Evolutionary conservation across 805 yeast genomes (phyloP).

Genomic region (Teunomyces barrocoloradensis): DNA sequence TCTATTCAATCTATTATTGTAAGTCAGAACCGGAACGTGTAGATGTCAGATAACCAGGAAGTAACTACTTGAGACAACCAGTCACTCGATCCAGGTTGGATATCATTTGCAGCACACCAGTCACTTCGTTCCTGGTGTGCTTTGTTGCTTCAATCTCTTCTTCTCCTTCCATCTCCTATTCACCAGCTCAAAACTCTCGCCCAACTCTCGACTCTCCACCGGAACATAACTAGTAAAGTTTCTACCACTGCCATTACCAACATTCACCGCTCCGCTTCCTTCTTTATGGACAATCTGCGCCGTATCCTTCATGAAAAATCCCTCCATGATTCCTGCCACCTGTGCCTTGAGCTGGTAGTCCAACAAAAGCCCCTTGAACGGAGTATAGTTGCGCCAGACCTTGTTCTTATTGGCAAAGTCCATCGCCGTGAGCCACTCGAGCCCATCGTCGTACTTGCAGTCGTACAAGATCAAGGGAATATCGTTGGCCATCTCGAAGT

Average conservation of each 20-base stretch:
- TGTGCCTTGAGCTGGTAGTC: slow-evolving; percentile 57
- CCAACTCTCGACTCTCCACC: slow-evolving; percentile 50
- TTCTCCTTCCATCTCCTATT: slow-evolving; percentile 58
- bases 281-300: slow-evolving; percentile 10
- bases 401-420: slow-evolving; percentile 29
- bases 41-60: too few species aligned
- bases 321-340: slow-evolving; percentile 50
- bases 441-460: slow-evolving; percentile 61
- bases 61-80: too few species aligned
- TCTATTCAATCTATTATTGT: too few species aligned
- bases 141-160: slow-evolving; percentile 20
- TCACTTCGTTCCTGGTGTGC: not conserved
- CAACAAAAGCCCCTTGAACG: slow-evolving; percentile 49
- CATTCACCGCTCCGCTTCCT: slow-evolving; percentile 42
- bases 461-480: slow-evolving; percentile 83
- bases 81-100: too few species aligned
- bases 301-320: slow-evolving; percentile 22
- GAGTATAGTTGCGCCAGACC: slow-evolving; percentile 39
- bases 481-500: slow-evolving; percentile 87
- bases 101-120: too few species aligned
- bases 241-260: slow-evolving; percentile 80
- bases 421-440: slow-evolving; percentile 60
- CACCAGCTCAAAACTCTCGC: slow-evolving; percentile 65
- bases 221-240: slow-evolving; percentile 57
- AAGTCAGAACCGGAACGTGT: too few species aligned